These are phyloP conservation scores for Podospora bellae-mahoneyi DNA, from an alignment of 495 filamentous ascomycete species.

Conservation along the genomic window DNA sequence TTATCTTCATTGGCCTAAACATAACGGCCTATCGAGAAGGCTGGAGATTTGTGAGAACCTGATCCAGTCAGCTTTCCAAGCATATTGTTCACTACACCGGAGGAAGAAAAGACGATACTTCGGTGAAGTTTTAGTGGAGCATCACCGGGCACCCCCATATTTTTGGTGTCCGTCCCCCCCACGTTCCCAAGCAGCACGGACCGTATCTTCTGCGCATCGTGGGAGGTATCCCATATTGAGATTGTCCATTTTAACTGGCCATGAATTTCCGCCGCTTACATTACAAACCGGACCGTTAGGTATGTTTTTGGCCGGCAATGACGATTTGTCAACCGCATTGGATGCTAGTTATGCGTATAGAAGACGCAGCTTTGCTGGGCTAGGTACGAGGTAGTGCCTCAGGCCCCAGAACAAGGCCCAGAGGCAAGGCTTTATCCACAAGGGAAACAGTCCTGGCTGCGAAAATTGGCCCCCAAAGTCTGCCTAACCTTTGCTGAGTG, in stretches of 20 bases:
- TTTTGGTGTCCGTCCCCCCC: not conserved
- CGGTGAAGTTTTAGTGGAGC: not conserved
- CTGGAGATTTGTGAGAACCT: not conserved
- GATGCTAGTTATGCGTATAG: too few species aligned
- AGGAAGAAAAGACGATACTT: not conserved
- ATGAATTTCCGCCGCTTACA: not conserved
- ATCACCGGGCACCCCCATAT: not conserved
- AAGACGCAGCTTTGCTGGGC: too few species aligned
- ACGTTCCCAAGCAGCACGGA: not conserved
- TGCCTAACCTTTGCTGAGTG: not conserved
- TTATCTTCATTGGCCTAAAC: not conserved
- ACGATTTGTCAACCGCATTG: too few species aligned
- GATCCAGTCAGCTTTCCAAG: not conserved
- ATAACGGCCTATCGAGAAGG: not conserved
- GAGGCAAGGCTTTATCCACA: not conserved
- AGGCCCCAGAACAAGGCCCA: not conserved
- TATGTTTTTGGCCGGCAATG: not conserved
- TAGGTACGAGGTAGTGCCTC: not conserved
- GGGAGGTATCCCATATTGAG: not conserved
- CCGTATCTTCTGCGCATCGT: too few species aligned
- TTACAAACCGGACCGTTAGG: not conserved
- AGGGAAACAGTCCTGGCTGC: not conserved
- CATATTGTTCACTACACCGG: not conserved
- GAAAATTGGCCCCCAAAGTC: not conserved
- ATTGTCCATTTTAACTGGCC: not conserved